phyloP scores from a whole-genome alignment of 176 grass and related monocot species.

The Chrysopogon serrulatus region DNA sequence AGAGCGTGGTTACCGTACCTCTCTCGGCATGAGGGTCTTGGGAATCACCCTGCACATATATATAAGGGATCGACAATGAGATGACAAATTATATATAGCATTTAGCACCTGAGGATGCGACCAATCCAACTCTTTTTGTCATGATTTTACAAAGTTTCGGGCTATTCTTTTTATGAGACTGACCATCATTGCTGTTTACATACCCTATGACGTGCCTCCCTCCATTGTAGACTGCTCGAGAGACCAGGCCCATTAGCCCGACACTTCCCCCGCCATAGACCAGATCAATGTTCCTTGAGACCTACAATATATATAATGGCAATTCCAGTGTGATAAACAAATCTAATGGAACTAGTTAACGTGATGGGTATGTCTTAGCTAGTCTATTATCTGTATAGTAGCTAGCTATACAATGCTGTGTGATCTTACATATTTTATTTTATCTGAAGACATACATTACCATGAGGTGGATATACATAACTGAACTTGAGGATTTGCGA shows the following conservation, averaged over 20 bases:
- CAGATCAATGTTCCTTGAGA: conserved; percentile 62
- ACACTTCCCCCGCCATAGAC: conserved; percentile 66
- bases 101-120: conserved; percentile 34
- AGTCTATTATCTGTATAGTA: background rate
- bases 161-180: conserved; percentile 49
- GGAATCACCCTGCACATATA: conserved; percentile 57
- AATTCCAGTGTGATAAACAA: background rate
- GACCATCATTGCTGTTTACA: conserved; percentile 44
- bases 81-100: conserved; percentile 34
- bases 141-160: conserved; percentile 18
- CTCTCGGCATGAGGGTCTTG: conserved; percentile 72
- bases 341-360: background rate
- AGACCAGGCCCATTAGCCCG: conserved; percentile 59
- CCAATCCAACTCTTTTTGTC: conserved; percentile 30
- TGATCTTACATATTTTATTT: background rate
- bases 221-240: conserved; percentile 57
- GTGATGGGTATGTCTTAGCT: background rate
- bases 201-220: conserved; percentile 69
- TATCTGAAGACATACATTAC: background rate
- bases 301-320: conserved; percentile 8
- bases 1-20: conserved; percentile 40
- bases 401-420: background rate
- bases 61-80: conserved; percentile 30
- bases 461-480: background rate
- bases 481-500: background rate